Percentiles rank a stretch among this genome's conserved stretches.
Evolutionary conservation across 306 rosid species (phyloP).

Genomic region (Neltuma alba): DNA sequence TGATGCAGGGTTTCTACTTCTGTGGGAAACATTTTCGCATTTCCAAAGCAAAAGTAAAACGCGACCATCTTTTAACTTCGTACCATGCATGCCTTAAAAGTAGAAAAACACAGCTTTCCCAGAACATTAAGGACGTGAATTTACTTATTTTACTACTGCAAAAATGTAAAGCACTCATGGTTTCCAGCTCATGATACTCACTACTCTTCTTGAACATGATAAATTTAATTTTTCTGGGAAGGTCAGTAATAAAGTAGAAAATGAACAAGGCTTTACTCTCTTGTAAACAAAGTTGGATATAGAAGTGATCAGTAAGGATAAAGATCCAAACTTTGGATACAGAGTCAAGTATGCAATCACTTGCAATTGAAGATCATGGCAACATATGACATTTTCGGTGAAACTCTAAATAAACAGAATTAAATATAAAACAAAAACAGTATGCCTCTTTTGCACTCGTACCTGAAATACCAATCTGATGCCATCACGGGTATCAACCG

Average conservation of each 20-base stretch:
- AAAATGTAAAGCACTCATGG: not conserved
- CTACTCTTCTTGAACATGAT: not conserved
- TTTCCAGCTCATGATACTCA: not conserved
- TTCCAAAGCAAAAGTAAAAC: not conserved
- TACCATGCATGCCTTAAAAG: not conserved
- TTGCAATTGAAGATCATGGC: not conserved
- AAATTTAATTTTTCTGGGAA: not conserved
- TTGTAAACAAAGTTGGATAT: not conserved
- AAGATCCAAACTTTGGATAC: not conserved
- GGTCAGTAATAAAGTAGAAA: not conserved
- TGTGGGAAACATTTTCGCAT: not conserved
- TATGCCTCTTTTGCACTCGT: constrained; percentile 19
- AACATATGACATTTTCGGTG: not conserved
- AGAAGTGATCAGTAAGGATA: not conserved
- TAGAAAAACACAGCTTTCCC: not conserved
- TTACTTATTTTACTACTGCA: not conserved
- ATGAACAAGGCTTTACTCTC: not conserved
- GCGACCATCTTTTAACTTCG: not conserved
- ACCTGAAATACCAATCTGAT: constrained; percentile 97
- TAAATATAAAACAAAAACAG: not conserved
- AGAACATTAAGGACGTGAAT: not conserved
- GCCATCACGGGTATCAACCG: constrained; percentile 94
- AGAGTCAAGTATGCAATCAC: not conserved
- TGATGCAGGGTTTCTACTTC: not conserved
- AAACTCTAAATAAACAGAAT: not conserved